Evolutionary conservation across 78 protist genomes (phyloP).

Genomic region (Cavenderia fasciculata): DNA sequence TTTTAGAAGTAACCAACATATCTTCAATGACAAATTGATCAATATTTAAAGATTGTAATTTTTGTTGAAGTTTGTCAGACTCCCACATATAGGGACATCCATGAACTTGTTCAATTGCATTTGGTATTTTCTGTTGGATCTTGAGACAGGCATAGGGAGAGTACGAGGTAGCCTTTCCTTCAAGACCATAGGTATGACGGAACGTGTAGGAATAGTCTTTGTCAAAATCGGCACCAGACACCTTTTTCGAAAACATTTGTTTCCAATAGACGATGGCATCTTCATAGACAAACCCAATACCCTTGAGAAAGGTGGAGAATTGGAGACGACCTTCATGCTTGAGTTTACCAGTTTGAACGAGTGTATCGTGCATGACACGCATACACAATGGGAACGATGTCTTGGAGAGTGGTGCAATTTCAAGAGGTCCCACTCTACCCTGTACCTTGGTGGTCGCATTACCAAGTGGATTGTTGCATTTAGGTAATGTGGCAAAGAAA

Average conservation of each 20-base stretch:
- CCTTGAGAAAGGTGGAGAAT: slow-evolving; percentile 91
- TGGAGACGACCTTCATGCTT: slow-evolving; percentile 91
- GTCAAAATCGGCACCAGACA: slow-evolving; percentile 85
- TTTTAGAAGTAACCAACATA: slow-evolving; percentile 4
- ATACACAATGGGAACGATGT: slow-evolving; percentile 92
- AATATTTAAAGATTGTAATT: slow-evolving; percentile 7
- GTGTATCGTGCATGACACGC: slow-evolving; percentile 74
- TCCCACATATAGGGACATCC: slow-evolving; percentile 62
- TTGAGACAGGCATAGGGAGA: slow-evolving; percentile 79
- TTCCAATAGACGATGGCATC: slow-evolving; percentile 91
- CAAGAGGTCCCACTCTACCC: neutral
- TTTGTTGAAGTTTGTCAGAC: slow-evolving; percentile 7
- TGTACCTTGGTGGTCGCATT: no score
- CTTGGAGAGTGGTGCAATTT: slow-evolving; percentile 38
- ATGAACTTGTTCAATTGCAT: slow-evolving; percentile 12
- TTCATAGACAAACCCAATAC: slow-evolving; percentile 88
- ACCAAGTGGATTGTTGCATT: neutral
- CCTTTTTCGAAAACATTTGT: slow-evolving; percentile 65
- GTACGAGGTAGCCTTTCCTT: slow-evolving; percentile 88
- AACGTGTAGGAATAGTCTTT: slow-evolving; percentile 86
- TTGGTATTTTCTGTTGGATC: slow-evolving; percentile 54
- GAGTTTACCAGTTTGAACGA: slow-evolving; percentile 61
- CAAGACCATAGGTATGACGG: slow-evolving; percentile 93
- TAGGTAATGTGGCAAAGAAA: slow-evolving; percentile 30
- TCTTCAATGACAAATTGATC: slow-evolving; percentile 10